Conservation (phyloP, 1,139 yeast genomes). For the Diutina neorugosa region DNA sequence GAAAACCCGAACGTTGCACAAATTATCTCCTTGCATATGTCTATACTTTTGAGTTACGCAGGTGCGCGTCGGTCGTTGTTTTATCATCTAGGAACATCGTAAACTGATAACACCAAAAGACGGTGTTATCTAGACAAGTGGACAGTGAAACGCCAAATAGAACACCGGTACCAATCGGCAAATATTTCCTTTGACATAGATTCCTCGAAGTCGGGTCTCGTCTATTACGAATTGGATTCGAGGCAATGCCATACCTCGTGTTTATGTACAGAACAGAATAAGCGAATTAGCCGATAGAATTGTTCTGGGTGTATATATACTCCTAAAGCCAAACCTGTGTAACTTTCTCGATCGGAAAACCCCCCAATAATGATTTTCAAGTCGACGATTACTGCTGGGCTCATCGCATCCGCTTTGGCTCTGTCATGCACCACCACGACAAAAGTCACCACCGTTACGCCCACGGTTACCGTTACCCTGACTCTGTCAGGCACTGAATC, state of each 20-base stretch:
- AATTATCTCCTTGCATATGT: neutral
- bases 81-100: neutral
- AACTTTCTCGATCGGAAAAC: neutral
- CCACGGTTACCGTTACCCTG: neutral
- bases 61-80: neutral
- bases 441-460: neutral
- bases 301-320: neutral
- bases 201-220: neutral
- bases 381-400: neutral
- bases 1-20: neutral
- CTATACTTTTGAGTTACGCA: neutral
- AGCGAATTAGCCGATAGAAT: neutral
- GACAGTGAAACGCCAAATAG: neutral
- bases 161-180: no score
- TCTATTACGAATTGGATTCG: neutral
- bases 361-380: neutral
- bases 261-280: neutral
- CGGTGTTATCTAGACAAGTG: neutral
- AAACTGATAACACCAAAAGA: neutral
- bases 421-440: neutral
- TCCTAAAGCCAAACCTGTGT: neutral
- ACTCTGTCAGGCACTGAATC: neutral
- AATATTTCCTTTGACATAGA: no score
- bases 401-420: neutral
- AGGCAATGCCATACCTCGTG: neutral